Evolutionary conservation across 805 yeast genomes (phyloP), one percentile per base, ranked within the genome.

Genomic region (Blastobotrys mokoenaii): DNA sequence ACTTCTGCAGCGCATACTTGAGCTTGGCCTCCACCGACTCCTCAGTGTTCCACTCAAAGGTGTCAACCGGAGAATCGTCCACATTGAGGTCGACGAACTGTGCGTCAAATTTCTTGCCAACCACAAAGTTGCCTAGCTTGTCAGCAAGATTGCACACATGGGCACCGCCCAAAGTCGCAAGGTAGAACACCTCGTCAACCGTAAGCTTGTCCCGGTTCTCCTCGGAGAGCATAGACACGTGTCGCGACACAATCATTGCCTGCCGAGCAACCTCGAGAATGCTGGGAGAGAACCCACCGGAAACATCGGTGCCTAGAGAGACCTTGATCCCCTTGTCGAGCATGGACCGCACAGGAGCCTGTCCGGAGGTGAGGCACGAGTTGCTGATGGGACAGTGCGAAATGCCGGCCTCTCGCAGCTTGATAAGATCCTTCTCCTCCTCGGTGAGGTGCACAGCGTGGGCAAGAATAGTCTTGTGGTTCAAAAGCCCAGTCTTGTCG

Each of bases 331-430:
- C 76, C 34, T 73, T 72, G 39, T 80, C 71, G 45, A 88, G 67
- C 36, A 86, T 65, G 71, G 80, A 74, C 53, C 82, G 74, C 9
- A 90, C 77, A 15, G 87, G 82, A 7, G 95, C 89, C 62, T 87
- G 94, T 14, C 98, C 98, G 9, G 94, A 82, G 0, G 95, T 80
- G 46, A 90, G 73, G 14, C 93, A 79, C 1, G 95, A 79, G 62
- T 90, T 90, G 14, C 95, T 84, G 9, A 87, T 78, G 2, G 98
- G 98, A 66, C 98, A 90, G 64, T 93, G 97, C 3, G 95, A 74
- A 14, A 90, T 77, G 10, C 96, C 94, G 29, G 86, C 67, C 4
- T 75, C 65, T 16, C 74, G 72, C 14, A 56, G 50, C 50, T 70
- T 72, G 38, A 93, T 69, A 16, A 84, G 49, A 14, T 71, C 63